A percentile compares a stretch with the other conserved stretches of the same genome.
These are phyloP conservation scores for Penstemon barbatus DNA, from an alignment of 257 asterid species.

Conservation along the genomic window DNA sequence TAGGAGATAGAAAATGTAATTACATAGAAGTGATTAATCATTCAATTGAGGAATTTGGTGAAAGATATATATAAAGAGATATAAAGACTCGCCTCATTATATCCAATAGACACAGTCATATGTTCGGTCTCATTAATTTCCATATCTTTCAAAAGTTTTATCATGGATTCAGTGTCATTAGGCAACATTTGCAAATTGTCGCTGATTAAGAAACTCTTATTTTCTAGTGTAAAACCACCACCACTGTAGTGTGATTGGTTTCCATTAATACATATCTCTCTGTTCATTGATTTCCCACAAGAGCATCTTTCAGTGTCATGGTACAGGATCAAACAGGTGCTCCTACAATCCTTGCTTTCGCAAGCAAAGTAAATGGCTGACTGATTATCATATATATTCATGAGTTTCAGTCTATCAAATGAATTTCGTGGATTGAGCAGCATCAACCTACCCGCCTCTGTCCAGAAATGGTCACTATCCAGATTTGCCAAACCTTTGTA, in stretches of 20 bases:
- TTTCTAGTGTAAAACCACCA: too few species aligned
- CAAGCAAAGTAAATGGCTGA: neutral
- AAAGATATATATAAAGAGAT: neutral
- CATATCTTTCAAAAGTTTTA: neutral
- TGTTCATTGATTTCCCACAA: constrained; percentile 15
- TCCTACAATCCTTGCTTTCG: neutral
- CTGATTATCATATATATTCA: neutral
- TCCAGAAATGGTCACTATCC: neutral
- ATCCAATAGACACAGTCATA: constrained; percentile 7
- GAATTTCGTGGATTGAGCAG: constrained; percentile 1
- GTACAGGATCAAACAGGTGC: neutral
- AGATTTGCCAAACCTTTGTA: constrained; percentile 22
- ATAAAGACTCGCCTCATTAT: constrained; percentile 12
- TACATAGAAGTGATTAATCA: too few species aligned
- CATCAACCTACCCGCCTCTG: neutral
- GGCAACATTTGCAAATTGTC: constrained; percentile 21
- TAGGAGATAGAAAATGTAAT: neutral
- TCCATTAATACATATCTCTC: neutral
- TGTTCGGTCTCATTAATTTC: neutral
- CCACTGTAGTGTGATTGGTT: too few species aligned
- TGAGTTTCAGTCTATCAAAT: neutral
- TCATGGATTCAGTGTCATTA: neutral
- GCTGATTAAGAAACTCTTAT: neutral
- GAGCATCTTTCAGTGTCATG: neutral
- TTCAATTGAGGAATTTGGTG: neutral